A percentile compares a stretch with the other conserved stretches of the same genome.
Evolutionary conservation across 345 rosid species (phyloP).

Genomic region (Euphorbia tirucalli): DNA sequence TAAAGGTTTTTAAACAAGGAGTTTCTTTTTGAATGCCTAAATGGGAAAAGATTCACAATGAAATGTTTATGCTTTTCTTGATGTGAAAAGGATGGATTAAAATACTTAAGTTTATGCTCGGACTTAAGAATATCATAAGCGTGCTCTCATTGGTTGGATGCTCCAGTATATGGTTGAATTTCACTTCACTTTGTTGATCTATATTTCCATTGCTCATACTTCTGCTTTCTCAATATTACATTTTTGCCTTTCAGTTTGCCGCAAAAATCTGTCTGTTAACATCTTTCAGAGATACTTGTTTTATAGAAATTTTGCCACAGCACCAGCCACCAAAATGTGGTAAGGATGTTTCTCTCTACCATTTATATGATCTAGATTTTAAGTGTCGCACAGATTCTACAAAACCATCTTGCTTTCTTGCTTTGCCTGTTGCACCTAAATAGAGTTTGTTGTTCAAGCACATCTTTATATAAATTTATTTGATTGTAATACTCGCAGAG

Average conservation of each 20-base stretch:
- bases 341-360: constrained; percentile 22
- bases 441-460: neutral
- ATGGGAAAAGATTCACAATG: neutral
- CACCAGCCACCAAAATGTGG: constrained; percentile 68
- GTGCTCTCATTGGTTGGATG: constrained; percentile 9
- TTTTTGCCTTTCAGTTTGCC: constrained; percentile 52
- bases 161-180: neutral
- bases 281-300: constrained; percentile 91
- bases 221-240: neutral
- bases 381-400: neutral
- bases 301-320: constrained; percentile 76
- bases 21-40: neutral
- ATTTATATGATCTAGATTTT: neutral
- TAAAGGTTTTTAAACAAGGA: neutral
- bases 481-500: neutral
- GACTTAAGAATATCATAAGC: constrained; percentile 7
- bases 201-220: neutral
- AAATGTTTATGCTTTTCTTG: neutral
- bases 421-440: neutral
- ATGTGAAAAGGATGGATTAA: neutral
- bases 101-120: neutral
- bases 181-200: constrained; percentile 5
- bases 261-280: constrained; percentile 95
- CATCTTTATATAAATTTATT: too few relatives aligned
- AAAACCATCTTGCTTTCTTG: neutral